Percentiles rank a stretch among this genome's conserved stretches.
Conservation (phyloP, 805 yeast genomes). For the Cyberlindnera veronae region DNA sequence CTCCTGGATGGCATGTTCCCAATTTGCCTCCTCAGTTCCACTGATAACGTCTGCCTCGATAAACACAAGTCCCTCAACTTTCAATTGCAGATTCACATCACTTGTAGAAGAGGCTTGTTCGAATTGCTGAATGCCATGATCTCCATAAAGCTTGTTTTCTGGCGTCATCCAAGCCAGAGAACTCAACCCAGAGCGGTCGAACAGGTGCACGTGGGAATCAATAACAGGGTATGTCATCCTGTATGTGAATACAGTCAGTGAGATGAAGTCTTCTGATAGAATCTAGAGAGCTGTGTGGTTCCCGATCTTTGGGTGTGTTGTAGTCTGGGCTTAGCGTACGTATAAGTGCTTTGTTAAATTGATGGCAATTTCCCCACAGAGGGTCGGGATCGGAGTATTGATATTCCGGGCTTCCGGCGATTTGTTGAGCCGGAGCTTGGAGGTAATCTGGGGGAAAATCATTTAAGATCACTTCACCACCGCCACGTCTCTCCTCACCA, state of each 20-base stretch:
- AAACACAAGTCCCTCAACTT: conserved; percentile 13
- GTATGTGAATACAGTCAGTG: neutral
- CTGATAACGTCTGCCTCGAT: conserved; percentile 20
- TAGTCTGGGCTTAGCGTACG: too few relatives aligned
- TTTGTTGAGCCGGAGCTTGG: too few relatives aligned
- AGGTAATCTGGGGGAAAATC: too few relatives aligned
- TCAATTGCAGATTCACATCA: neutral
- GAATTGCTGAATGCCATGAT: conserved; percentile 16
- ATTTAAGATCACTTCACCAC: too few relatives aligned
- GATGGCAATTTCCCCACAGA: too few relatives aligned
- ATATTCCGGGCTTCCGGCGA: too few relatives aligned
- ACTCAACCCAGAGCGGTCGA: conserved; percentile 11
- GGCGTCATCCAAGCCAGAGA: conserved; percentile 18
- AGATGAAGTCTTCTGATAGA: too few relatives aligned
- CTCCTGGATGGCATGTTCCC: conserved; percentile 18
- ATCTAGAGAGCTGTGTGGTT: too few relatives aligned
- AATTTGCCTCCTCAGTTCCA: conserved; percentile 10
- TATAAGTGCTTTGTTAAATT: too few relatives aligned
- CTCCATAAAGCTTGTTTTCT: conserved; percentile 8
- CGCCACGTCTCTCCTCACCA: too few relatives aligned
- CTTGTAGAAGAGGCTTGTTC: neutral
- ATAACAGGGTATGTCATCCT: conserved; percentile 4
- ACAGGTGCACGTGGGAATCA: conserved; percentile 24
- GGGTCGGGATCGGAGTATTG: too few relatives aligned
- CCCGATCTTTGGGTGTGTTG: too few relatives aligned